These are phyloP conservation scores for Marasmius sp. DNA, from an alignment of 1,284 basidiomycete genomes.

Conservation along the genomic window DNA sequence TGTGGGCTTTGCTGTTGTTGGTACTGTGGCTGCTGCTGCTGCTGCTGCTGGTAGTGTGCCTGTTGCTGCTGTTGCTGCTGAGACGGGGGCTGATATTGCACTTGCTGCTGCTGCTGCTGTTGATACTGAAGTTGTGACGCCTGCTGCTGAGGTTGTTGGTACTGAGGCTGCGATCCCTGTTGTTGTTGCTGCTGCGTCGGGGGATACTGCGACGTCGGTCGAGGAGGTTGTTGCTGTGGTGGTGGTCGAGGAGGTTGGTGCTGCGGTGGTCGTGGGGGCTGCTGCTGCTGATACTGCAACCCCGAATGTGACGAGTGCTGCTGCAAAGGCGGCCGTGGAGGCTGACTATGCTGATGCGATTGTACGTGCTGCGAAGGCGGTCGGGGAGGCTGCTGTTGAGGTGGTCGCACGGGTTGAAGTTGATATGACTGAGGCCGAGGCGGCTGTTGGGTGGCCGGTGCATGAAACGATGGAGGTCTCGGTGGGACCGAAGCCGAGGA, in stretches of 20 bases:
- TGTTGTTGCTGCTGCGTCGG: slow-evolving; percentile 20
- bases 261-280: slow-evolving; percentile 1
- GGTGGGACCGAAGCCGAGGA: neutral
- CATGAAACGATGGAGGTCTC: neutral
- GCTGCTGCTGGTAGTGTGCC: slow-evolving; percentile 8
- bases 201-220: slow-evolving; percentile 8
- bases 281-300: slow-evolving; percentile 14
- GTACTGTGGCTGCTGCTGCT: neutral
- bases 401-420: too few relatives aligned
- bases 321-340: neutral
- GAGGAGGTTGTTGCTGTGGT: slow-evolving; percentile 11
- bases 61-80: slow-evolving; percentile 19
- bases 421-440: neutral
- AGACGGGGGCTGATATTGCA: too few relatives aligned
- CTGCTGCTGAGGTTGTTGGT: slow-evolving; percentile 6
- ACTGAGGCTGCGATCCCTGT: slow-evolving; percentile 12
- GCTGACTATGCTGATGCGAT: neutral
- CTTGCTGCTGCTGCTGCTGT: neutral
- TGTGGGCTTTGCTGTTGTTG: neutral
- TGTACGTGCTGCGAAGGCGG: neutral
- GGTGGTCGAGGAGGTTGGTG: slow-evolving; percentile 2
- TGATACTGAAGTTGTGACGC: neutral
- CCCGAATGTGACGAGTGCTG: neutral
- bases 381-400: neutral
- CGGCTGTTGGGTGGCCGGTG: neutral